Evolutionary conservation across 495 filamentous ascomycete species (phyloP), one percentile per base, ranked within the genome.

Genomic region (Neurospora hispaniola): DNA sequence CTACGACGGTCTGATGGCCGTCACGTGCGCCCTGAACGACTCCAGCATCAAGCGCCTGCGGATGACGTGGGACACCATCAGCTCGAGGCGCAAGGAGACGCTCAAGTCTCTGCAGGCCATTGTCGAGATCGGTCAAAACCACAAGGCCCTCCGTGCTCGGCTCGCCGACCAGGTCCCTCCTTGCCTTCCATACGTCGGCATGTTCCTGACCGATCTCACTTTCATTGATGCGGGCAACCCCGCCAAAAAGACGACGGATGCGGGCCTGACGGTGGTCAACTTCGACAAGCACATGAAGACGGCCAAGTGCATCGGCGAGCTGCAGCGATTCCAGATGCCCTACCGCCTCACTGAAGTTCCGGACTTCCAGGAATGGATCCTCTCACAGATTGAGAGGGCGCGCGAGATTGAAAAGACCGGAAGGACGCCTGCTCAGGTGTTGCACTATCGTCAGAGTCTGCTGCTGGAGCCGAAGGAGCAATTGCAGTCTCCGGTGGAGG

Each of bases 261-360:
- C 71, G 7, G 88, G 90, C 42, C 86, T 91, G 80, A 86, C 88
- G 0, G 93, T 98, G 20, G 94, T 99, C 86, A 99, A 99, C 82
- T 99, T 97, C 74, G 96, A 98, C 86, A 99, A 98, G 82, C 92
- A 98, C 79, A 91, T 91, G 79, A 93, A 93, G 79, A 98, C 94
- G 4, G 95, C 96, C 9, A 92, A 92, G 77, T 94, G 97, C 79
- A 97, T 99, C 78, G 93, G 93, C 72, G 94, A 98, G 76, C 87
- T 98, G 12, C 96, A 98, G 80, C 90, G 96, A 38, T 99, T 99
- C 86, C 96, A 99, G 79, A 92, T 97, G 68, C 96, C 96, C 1
- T 97, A 99, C 78, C 89, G 91, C 20, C 86, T 99, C 18, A 85
- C 87, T 5, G 93, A 97, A 76, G 84, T 98, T 16, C 89, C 93